These are phyloP conservation scores for Oropetium thomaeum DNA, from an alignment of 176 grass and related monocot species.

Conservation along the genomic window DNA sequence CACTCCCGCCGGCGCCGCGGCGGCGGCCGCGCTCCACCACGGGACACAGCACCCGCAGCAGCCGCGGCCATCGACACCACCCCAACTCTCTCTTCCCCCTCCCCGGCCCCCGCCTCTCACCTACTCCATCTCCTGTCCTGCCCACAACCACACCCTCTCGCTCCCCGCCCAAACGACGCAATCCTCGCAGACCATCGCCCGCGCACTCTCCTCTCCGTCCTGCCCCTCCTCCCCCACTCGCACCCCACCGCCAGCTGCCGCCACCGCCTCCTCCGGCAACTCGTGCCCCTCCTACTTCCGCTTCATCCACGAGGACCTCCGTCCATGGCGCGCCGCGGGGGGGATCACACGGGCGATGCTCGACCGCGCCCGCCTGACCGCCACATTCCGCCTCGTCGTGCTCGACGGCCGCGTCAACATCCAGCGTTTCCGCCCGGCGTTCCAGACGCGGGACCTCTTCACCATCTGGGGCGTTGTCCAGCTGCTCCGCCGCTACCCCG, in stretches of 20 bases:
- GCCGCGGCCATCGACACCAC: neutral
- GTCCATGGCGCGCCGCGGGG: constrained; percentile 56
- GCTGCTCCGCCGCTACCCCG: constrained; percentile 75
- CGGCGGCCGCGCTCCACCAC: neutral
- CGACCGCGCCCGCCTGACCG: constrained; percentile 45
- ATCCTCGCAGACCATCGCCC: constrained; percentile 35
- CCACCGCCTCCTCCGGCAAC: neutral
- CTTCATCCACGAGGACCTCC: constrained; percentile 94
- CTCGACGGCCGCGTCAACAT: constrained; percentile 51
- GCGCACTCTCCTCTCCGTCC: constrained; percentile 16
- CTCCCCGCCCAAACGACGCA: neutral
- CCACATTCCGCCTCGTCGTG: constrained; percentile 71
- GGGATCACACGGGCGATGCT: constrained; percentile 73
- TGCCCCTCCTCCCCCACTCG: neutral
- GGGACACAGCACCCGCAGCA: neutral
- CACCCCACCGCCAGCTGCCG: neutral
- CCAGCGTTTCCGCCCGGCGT: constrained; percentile 46
- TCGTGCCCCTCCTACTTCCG: constrained; percentile 83
- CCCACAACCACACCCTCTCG: constrained; percentile 29
- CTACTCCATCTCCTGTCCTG: constrained; percentile 42
- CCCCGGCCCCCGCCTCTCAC: neutral
- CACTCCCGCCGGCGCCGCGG: constrained; percentile 32
- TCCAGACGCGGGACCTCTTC: constrained; percentile 78
- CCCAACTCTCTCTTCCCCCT: neutral
- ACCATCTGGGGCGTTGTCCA: constrained; percentile 88